Base-by-base conservation (phyloP, 176 grass and related monocot species). In the sorghum (Sorghum bicolor) region DNA sequence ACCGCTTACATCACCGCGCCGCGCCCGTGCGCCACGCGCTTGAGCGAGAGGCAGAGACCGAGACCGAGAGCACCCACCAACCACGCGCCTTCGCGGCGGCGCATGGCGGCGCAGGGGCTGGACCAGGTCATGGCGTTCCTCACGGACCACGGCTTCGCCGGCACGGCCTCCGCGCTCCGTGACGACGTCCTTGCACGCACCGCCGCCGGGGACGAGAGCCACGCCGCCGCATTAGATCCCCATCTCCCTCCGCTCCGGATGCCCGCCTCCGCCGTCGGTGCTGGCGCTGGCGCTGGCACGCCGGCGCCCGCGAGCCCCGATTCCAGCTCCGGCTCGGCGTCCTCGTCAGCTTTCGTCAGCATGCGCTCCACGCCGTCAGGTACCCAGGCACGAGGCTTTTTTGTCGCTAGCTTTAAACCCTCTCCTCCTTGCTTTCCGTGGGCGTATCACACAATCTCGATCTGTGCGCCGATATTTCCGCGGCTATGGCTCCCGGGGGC, bases 41-140 rank as follows among this genome's bases (percentile, higher is more conserved):
- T 83, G 79, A 85, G 67, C 43, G 68, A 5, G 10, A 22, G 24
- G n/a, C n/a, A n/a, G n/a, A 11, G 3, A 38, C 75, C 22, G 45
- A 50, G 47, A 19, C 47, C 47, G 5, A 52, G 47, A 24, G 9
- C 8, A 1, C 67, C 62, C 16, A 64, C 32, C 25, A 39, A n/a
- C 8, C 73, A 12, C 32, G 37, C 36, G 12, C 37, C 6, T 22
- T 12, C 25, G 15, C 38, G 67, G 10, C 38, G 67, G 8, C 45
- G 14, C 88, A 98, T 98, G 96, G 94, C 89, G 47, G 81, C 90
- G 40, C 93, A 88, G 65, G 86, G 89, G 14, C 45, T 96, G 68
- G 86, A 99, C 78, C 91, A 96, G 77, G 86, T 96, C 57, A 89
- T 99, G 86, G 97, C 89, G 36, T 99, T 99, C 93, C 86, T 99